Evolutionary conservation across 2,329 filamentous ascomycete genomes (phyloP), one percentile per base, ranked within the genome.

Genomic region (Trichoderma cornu-damae): DNA sequence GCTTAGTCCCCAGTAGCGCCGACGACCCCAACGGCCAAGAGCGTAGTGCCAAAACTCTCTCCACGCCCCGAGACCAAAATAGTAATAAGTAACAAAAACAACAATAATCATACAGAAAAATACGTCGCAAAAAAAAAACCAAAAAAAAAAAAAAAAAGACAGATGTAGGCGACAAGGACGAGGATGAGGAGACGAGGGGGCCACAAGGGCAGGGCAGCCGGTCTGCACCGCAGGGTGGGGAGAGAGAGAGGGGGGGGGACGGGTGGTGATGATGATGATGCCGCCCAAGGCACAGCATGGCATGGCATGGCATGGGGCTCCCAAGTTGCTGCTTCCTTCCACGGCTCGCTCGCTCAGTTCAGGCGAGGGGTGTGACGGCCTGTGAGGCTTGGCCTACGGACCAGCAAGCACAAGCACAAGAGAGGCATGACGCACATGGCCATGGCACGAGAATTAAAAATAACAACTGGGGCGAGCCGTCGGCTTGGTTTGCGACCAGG

Each of bases 381-480:
- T 42, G 34, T 35, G 49, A 30, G 56, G 55, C 53, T 56, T 56
- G 53, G 53, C 53, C 14, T 49, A 35, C 34, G n/a, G n/a, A n/a
- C 37, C 30, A 44, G 51, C n/a, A n/a, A n/a, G n/a, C n/a, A 42
- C 37, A 16, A 59, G 51, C 44, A 16, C 11, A 26, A 24, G 26
- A 56, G 37, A 53, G 50, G 51, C 57, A 59, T 59, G 57, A 59
- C 57, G 57, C 57, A 59, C 57, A 59, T 59, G 57, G 57, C 57
- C 51, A 56, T 59, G 50, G 51, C 43, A 56, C 57, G 20, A 59
- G 57, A 59, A 43, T 43, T 59, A 59, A 56, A 59, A 59, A 59
- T 59, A 59, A 59, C 57, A 47, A 58, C 57, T 59, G 57, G 57
- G 51, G 57, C 57, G 57, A 58, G 57, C 51, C 57, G 57, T 56